phyloP scores from a whole-genome alignment of 129 eudicot genomes.

The Centrapalus pauciflorus region DNA sequence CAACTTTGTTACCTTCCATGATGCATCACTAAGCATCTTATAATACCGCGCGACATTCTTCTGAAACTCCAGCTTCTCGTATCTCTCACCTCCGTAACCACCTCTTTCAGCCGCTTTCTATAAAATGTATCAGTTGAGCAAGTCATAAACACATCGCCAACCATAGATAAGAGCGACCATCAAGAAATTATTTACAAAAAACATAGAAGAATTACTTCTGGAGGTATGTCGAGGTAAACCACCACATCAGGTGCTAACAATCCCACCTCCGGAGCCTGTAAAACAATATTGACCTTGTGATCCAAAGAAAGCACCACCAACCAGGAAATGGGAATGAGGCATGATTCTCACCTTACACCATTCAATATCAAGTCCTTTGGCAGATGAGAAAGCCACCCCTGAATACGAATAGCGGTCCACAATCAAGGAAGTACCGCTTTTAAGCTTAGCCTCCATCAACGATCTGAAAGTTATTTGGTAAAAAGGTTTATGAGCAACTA shows the following conservation, averaged over 20 bases:
- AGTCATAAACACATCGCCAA: not conserved
- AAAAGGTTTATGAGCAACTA: not conserved
- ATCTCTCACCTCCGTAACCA: conserved; percentile 92
- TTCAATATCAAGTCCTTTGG: conserved; percentile 83
- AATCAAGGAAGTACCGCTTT: conserved; percentile 72
- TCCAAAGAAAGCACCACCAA: not conserved
- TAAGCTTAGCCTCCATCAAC: conserved; percentile 79
- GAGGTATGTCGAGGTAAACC: conserved; percentile 82
- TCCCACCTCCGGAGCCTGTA: conserved; percentile 84
- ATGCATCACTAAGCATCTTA: conserved; percentile 50
- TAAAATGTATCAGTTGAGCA: not conserved
- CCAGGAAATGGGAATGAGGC: not conserved
- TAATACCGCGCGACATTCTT: conserved; percentile 61
- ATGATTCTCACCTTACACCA: conserved; percentile 78
- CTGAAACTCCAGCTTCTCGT: conserved; percentile 87
- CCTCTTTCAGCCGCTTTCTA: conserved; percentile 99
- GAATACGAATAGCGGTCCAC: conserved; percentile 94
- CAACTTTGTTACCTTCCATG: conserved; percentile 74
- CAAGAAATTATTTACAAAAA: not conserved
- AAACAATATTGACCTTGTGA: not conserved
- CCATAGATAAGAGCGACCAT: too few relatives aligned
- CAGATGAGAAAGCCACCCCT: conserved; percentile 93
- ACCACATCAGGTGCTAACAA: conserved; percentile 96
- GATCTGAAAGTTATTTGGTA: conserved; percentile 40
- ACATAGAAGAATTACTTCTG: conserved; percentile 50